A percentile compares a stretch with the other conserved stretches of the same genome.
phyloP scores from a whole-genome alignment of 352 stramenopile species.

The Pythium rishiriense region DNA sequence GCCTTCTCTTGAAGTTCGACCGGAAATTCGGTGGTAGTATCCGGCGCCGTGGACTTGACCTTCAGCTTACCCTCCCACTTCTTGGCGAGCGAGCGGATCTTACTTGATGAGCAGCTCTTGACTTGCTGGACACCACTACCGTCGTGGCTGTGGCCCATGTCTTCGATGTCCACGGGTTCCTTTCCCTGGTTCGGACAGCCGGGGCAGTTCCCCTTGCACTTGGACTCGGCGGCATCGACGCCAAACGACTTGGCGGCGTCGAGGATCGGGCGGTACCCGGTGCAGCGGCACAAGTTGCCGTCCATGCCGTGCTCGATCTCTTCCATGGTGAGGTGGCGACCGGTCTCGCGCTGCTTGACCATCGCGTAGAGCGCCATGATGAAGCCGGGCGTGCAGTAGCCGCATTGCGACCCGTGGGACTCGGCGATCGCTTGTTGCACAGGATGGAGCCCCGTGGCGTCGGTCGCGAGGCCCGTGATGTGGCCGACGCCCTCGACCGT shows the following conservation, averaged over 20 bases:
- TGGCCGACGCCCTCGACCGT: slow-evolving; percentile 82
- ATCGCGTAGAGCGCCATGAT: slow-evolving; percentile 86
- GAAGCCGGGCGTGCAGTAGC: slow-evolving; percentile 90
- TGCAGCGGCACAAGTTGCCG: slow-evolving; percentile 96
- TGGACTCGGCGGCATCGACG: slow-evolving; percentile 49
- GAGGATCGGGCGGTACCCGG: slow-evolving; percentile 81
- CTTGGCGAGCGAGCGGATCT: slow-evolving; percentile 59
- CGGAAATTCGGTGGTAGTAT: slow-evolving; percentile 41
- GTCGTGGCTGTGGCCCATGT: slow-evolving; percentile 30
- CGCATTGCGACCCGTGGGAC: slow-evolving; percentile 94
- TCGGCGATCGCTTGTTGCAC: slow-evolving; percentile 90
- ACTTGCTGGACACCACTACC: slow-evolving; percentile 35
- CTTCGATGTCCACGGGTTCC: slow-evolving; percentile 54
- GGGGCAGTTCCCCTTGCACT: slow-evolving; percentile 65
- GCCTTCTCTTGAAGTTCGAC: slow-evolving; percentile 62
- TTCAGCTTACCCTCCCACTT: slow-evolving; percentile 33
- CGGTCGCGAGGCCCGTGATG: slow-evolving; percentile 27
- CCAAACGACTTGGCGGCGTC: slow-evolving; percentile 89
- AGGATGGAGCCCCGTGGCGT: slow-evolving; percentile 61
- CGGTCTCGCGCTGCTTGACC: slow-evolving; percentile 73
- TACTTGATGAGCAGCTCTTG: slow-evolving; percentile 66
- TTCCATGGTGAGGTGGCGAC: slow-evolving; percentile 73
- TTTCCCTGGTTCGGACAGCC: slow-evolving; percentile 69
- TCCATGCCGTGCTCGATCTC: slow-evolving; percentile 94
- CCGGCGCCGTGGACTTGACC: slow-evolving; percentile 10